Evolutionary conservation across 1,284 basidiomycete genomes (phyloP), one percentile per base, ranked within the genome.

Genomic region (Agroathelia rolfsii): DNA sequence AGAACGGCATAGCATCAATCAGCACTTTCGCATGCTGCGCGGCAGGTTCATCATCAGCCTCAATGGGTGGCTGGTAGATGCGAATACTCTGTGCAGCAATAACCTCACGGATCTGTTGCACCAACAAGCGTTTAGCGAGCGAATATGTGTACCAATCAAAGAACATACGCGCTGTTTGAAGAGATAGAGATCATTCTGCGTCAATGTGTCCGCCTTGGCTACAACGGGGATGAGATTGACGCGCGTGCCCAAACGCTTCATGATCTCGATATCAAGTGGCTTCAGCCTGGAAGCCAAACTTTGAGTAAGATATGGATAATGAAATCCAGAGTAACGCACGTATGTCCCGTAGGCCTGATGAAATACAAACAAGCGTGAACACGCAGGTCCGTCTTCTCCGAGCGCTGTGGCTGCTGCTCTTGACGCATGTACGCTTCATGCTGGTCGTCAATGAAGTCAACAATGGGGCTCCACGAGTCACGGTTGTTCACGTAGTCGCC

Each of bases 401-500:
- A 68, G 39, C 95, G 73, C 62, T 88, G 77, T 7, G 95, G 95
- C 59, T 98, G 95, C 62, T 98, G 95, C 63, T 99, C 94, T 63
- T 98, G 94, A 38, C 94, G 77, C 94, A 99, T 97, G 64, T 94
- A 99, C 19, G 86, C 83, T 62, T 98, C 95, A 58, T 98, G 94
- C 66, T 98, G 94, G 69, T 98, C 95, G 58, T 99, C 95, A 50
- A 98, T 90, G 59, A 98, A 98, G 59, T 99, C 94, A 53, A 99
- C 83, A 44, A 99, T 97, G 37, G 95, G 94, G 13, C 78, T 71
- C 94, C 94, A 99, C 27, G 87, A 90, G 60, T 98, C 94, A 41
- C 90, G 80, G 75, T 98, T 98, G 81, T 98, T 97, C 64, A 98
- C 92, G 53, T 97, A 97, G 80, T 98, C 94, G 24, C 94, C 94